Base-by-base conservation (phyloP, 140 eudicot genomes). In the Oenanthe javanica region DNA sequence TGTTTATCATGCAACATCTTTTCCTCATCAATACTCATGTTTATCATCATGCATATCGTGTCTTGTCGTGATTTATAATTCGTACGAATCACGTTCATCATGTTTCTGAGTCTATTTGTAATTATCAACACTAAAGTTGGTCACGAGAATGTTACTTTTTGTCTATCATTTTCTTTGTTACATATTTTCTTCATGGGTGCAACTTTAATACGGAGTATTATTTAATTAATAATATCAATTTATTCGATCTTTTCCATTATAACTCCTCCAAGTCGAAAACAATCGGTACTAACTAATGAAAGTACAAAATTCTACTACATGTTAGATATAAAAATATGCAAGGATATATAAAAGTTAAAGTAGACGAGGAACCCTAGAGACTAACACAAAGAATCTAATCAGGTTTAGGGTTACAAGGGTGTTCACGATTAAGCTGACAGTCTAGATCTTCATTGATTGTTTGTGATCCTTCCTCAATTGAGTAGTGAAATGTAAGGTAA, bases 371-470 rank as follows among this genome's bases (percentile, higher is more conserved):
- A 4, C 7, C 73, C 1, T 4, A 23, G 43, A 14, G 64, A 19
- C 12, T 15, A 15, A 14, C 75, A 16, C 21, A 16, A 38, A 70
- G 75, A 70, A 70, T 70, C 75, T 70, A 16, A 16, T 38, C 21
- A 70, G 46, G 75, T 36, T 70, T 70, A 70, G 15, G 75, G 75
- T 70, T 70, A 38, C 48, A 70, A 70, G 49, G 8, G 13, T 70
- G 75, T 16, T 70, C 48, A 7, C 14, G 72, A 64, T 11, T 36
- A 31, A 69, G 75, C 1, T 31, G 75, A 69, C 40, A 25, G 8
- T 36, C 40, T 36, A 69, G 15, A 36, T 38, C 47, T 69, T 11
- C 21, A 3, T 27, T 36, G 43, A 11, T 69, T 16, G 3, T 36
- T 36, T 12, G 42, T 67, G 75, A 18, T n/a, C 48, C 75, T 66